Evolutionary conservation across 352 stramenopile species (phyloP), one percentile per base, ranked within the genome.

Genomic region (Globisporangium recalcitrans): DNA sequence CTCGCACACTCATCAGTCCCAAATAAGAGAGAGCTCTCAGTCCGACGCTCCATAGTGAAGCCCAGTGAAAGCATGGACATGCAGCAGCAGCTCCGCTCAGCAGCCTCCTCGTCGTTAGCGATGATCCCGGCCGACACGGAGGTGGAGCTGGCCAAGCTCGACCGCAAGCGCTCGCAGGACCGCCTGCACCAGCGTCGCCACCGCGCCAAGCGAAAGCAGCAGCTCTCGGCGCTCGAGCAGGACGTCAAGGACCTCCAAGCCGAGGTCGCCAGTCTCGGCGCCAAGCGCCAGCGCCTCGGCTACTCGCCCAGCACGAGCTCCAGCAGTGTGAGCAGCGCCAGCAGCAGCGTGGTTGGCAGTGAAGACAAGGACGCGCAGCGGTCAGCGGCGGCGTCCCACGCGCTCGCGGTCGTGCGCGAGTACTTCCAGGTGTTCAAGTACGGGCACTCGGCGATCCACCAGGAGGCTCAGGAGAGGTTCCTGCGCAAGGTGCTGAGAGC

Each of bases 401-500:
- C 58, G 58, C 24, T 54, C 11, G 9, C 55, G 49, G 31, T 63
- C 58, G 58, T 63, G 58, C 58, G 31, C 21, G 58, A 63, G 46
- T 63, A 63, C 58, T 55, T 63, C 47, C 44, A 63, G 58, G 36
- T 54, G 46, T 63, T 63, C 58, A 63, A 57, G 58, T 63, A 63
- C 58, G 58, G 58, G 46, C 58, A 63, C 46, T 63, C 58, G 32
- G 47, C 58, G 19, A 63, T 63, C 46, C 58, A 63, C 58, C 58
- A 63, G 31, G 32, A 44, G 4, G 31, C 29, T 4, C 58, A 63
- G 32, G 58, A 63, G 21, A 38, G 46, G 31, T 63, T 63, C 32
- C 58, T 63, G 29, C 58, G 49, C 46, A 34, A n/a, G 32, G 32
- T 57, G 4, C 19, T 63, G 6, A 26, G 24, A 34, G 6, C 58